Percentiles rank a stretch among this genome's conserved stretches.
phyloP scores from a whole-genome alignment of 1,139 yeast genomes.

The Lodderomyces oxycetoniae region DNA sequence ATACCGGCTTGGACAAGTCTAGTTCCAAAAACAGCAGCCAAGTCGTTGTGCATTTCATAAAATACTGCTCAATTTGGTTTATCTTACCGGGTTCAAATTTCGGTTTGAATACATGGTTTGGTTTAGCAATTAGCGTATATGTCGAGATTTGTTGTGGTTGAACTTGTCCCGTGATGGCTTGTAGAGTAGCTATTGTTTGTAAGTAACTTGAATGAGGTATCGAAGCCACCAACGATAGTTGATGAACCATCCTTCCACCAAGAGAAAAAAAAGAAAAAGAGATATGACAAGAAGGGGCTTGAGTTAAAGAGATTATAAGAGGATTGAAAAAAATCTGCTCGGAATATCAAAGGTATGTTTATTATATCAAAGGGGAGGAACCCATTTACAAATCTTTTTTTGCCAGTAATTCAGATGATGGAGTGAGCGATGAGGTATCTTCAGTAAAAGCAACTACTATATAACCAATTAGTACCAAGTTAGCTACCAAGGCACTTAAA shows the following conservation, averaged over 20 bases:
- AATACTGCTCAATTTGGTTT: conserved; percentile 46
- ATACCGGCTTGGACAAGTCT: conserved; percentile 27
- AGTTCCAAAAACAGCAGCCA: conserved; percentile 31
- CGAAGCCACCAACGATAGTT: conserved; percentile 37
- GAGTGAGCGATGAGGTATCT: conserved; percentile 37
- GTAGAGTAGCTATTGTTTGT: conserved; percentile 42
- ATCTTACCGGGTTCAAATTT: conserved; percentile 48
- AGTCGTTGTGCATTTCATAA: conserved; percentile 41
- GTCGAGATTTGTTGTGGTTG: conserved; percentile 40
- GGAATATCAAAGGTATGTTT: background rate
- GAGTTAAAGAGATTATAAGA: too few relatives aligned
- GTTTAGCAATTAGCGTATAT: conserved; percentile 41
- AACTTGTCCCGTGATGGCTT: conserved; percentile 41
- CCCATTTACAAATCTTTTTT: background rate
- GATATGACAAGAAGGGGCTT: background rate
- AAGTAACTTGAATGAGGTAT: conserved; percentile 40
- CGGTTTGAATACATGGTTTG: conserved; percentile 41
- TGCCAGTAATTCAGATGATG: background rate
- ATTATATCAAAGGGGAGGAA: background rate
- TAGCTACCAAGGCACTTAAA: conserved; percentile 81
- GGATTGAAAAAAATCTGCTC: too few relatives aligned
- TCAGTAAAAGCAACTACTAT: conserved; percentile 85
- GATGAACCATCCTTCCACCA: conserved; percentile 37
- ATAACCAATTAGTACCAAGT: conserved; percentile 79
- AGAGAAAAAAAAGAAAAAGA: background rate